A percentile compares a stretch with the other conserved stretches of the same genome.
Evolutionary conservation across 345 rosid species (phyloP).

Genomic region (Populus tremula): DNA sequence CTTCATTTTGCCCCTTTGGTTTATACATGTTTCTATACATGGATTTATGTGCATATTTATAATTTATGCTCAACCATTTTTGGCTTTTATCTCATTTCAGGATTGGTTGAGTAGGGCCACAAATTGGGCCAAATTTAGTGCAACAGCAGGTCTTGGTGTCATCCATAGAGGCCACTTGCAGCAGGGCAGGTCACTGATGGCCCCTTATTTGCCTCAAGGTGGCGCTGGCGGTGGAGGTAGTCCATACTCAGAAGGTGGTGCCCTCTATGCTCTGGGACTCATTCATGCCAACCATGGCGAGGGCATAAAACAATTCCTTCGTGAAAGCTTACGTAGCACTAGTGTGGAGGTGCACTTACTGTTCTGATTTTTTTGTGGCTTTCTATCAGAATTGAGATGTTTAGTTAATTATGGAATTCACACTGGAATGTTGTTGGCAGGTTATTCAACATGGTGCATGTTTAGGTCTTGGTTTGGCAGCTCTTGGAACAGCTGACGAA

Average conservation of each 20-base stretch:
- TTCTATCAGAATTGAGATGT: neutral
- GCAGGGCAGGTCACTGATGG: slow-evolving; percentile 97
- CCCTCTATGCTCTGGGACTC: slow-evolving; percentile 94
- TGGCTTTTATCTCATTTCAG: slow-evolving; percentile 38
- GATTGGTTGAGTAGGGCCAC: slow-evolving; percentile 99
- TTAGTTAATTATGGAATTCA: neutral
- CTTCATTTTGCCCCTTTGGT: neutral
- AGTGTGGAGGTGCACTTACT: slow-evolving; percentile 71
- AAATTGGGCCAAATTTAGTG: slow-evolving; percentile 99
- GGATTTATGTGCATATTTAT: neutral
- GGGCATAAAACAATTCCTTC: slow-evolving; percentile 94
- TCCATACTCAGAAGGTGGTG: slow-evolving; percentile 99
- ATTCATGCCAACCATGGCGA: slow-evolving; percentile 99
- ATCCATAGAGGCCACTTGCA: slow-evolving; percentile 95
- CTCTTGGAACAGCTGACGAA: slow-evolving; percentile 97
- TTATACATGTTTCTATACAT: neutral
- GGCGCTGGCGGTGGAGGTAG: slow-evolving; percentile 96
- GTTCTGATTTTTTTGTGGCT: neutral
- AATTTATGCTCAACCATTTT: slow-evolving; percentile 5
- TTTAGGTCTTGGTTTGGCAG: slow-evolving; percentile 98
- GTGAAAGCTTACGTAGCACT: slow-evolving; percentile 84
- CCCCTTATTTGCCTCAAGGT: slow-evolving; percentile 97
- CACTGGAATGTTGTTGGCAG: slow-evolving; percentile 39
- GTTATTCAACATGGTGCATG: slow-evolving; percentile 99
- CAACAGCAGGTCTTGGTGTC: slow-evolving; percentile 98